Evolutionary conservation across 441 rosid genomes (phyloP).

Genomic region (Mallotus repandus): DNA sequence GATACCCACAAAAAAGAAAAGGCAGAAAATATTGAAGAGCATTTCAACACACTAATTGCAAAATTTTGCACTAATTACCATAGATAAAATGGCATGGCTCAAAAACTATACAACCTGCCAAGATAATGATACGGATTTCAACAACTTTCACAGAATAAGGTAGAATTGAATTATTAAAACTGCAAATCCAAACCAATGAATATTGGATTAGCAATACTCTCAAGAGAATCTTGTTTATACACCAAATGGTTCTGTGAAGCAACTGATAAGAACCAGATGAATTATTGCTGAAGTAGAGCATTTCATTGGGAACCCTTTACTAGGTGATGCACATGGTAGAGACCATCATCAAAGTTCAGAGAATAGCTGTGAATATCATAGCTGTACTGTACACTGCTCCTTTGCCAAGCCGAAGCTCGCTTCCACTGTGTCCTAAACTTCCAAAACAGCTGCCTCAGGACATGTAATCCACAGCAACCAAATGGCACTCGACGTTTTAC

Average conservation of each 20-base stretch:
- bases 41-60: not conserved
- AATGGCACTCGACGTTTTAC: conserved; percentile 15
- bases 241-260: not conserved
- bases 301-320: conserved; percentile 6
- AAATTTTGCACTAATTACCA: not conserved
- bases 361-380: conserved; percentile 63
- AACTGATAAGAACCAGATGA: conserved; percentile 12
- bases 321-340: conserved; percentile 19
- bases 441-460: conserved; percentile 38
- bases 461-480: conserved; percentile 29
- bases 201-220: not conserved
- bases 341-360: conserved; percentile 61
- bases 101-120: not conserved
- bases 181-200: not conserved
- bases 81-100: not conserved
- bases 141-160: not conserved
- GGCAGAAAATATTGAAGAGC: not conserved
- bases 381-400: conserved; percentile 42
- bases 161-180: not conserved
- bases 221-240: not conserved
- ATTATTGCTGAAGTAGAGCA: conserved; percentile 1
- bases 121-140: no score
- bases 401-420: conserved; percentile 31
- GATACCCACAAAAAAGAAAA: not conserved
- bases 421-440: conserved; percentile 49